A percentile compares a stretch with the other conserved stretches of the same genome.
Conservation (phyloP, 495 filamentous ascomycete genomes). For the Oidiodendron maius region DNA sequence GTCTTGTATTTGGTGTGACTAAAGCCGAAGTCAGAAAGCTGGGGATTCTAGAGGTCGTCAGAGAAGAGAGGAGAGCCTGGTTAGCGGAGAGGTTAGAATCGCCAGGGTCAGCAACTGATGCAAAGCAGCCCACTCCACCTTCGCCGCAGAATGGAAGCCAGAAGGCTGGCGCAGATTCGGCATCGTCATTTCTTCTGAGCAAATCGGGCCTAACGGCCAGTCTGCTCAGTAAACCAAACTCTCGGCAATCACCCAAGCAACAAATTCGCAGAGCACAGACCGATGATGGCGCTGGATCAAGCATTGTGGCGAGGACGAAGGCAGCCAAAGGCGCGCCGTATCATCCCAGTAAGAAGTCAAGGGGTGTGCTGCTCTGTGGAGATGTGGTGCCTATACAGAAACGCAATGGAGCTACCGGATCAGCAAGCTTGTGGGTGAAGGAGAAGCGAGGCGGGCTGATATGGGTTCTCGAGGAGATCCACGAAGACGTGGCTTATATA, state of each 20-base stretch:
- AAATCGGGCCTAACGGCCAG: conserved; percentile 75
- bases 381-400: conserved; percentile 97
- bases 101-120: conserved; percentile 24
- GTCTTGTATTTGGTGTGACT: conserved; percentile 91
- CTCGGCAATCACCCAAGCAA: conserved; percentile 46
- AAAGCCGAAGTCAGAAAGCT: conserved; percentile 89
- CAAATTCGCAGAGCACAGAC: conserved; percentile 56
- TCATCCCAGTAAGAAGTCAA: conserved; percentile 67
- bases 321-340: conserved; percentile 32
- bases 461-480: conserved; percentile 97
- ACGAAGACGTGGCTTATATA: conserved; percentile 80
- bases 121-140: conserved; percentile 34
- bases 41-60: conserved; percentile 91
- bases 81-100: conserved; percentile 75
- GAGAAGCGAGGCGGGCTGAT: conserved; percentile 91
- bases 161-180: conserved; percentile 35
- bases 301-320: conserved; percentile 41
- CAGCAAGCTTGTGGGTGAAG: conserved; percentile 96
- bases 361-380: conserved; percentile 89
- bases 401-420: conserved; percentile 82
- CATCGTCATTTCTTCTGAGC: conserved; percentile 44
- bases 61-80: conserved; percentile 81
- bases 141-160: conserved; percentile 37
- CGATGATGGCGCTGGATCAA: conserved; percentile 68
- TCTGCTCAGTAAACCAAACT: conserved; percentile 81